Evolutionary conservation across 805 yeast genomes (phyloP).

Genomic region (Metschnikowia lochheadii): DNA sequence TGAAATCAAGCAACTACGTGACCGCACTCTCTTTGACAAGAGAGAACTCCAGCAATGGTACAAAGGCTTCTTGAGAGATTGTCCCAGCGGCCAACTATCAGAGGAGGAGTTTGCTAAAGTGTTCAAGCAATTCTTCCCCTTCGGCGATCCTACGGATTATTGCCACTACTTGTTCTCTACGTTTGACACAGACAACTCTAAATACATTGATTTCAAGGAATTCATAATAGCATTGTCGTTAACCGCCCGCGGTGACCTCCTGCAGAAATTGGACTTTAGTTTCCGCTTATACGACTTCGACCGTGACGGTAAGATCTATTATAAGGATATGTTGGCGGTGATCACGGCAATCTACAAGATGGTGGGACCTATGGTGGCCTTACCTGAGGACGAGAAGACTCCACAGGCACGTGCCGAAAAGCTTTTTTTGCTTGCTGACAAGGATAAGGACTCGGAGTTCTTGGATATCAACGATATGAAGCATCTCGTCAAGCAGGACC

Average conservation of each 20-base stretch:
- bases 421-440: conserved; percentile 70
- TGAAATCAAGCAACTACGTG: conserved; percentile 75
- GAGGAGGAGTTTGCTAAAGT: conserved; percentile 87
- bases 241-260: conserved; percentile 79
- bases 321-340: conserved; percentile 74
- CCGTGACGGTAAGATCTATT: conserved; percentile 69
- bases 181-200: conserved; percentile 78
- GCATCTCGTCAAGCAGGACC: conserved; percentile 74
- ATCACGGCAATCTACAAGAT: conserved; percentile 84
- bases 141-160: conserved; percentile 93
- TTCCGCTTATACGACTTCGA: conserved; percentile 83
- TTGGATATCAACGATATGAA: conserved; percentile 82
- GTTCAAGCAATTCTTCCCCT: conserved; percentile 95
- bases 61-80: conserved; percentile 90
- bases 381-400: conserved; percentile 85
- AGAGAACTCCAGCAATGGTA: conserved; percentile 98
- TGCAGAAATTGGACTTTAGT: conserved; percentile 86
- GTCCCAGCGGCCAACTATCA: conserved; percentile 84
- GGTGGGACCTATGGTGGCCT: conserved; percentile 91
- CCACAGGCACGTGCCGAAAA: conserved; percentile 85
- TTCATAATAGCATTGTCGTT: conserved; percentile 84
- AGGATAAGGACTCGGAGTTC: conserved; percentile 57
- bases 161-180: conserved; percentile 85
- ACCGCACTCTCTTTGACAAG: conserved; percentile 86
- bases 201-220: conserved; percentile 85